Base-by-base conservation (phyloP, 495 filamentous ascomycete species). In the Cercophora samala region DNA sequence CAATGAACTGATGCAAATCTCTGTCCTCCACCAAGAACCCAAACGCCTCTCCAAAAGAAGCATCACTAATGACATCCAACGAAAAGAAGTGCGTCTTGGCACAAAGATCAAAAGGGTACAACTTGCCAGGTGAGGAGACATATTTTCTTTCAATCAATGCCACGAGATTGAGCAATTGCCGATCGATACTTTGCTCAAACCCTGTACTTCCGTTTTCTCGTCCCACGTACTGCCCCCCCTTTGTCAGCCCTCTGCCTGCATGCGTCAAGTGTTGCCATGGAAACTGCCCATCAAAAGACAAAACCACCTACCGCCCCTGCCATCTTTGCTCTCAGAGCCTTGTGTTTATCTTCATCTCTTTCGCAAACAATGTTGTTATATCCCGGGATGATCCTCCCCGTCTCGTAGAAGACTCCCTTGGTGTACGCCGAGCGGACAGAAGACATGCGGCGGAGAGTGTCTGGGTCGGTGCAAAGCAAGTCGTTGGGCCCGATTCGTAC, bases 31-130 rank as follows among this genome's bases (percentile, higher is more conserved):
- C 69, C 19, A 84, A 67, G 74, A 84, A 81, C 63, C 82, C 76
- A 76, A 86, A 82, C 64, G 80, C 66, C 65, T 88, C 62, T 66
- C 89, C 70, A 60, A 82, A 83, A 68, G 88, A 79, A 1, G 83
- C 65, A 25, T 77, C 75, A 15, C 80, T 79, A 54, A 85, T 81
- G 4, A 83, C 74, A 66, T 86, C 85, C 8, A 86, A 66, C 0
- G 83, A 82, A 62, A 85, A 84, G 69, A 71, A 86, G 42, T 81
- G 74, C 1, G 78, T 72, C 18, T 80, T 76, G 5, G 64, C 73
- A 2, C 75, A 73, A 11, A 86, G 75, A 65, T 86, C 82, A 15
- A 87, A 59, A 15, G 77, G 78, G 67, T 64, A 65, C 26, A 68
- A 26, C 8, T 77, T 74, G 67, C 82, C 85, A 32, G 84, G 76